Evolutionary conservation across 202 grass and related monocot species (phyloP), one percentile per base, ranked within the genome.

Genomic region (Thinopyrum obtusiflorum): DNA sequence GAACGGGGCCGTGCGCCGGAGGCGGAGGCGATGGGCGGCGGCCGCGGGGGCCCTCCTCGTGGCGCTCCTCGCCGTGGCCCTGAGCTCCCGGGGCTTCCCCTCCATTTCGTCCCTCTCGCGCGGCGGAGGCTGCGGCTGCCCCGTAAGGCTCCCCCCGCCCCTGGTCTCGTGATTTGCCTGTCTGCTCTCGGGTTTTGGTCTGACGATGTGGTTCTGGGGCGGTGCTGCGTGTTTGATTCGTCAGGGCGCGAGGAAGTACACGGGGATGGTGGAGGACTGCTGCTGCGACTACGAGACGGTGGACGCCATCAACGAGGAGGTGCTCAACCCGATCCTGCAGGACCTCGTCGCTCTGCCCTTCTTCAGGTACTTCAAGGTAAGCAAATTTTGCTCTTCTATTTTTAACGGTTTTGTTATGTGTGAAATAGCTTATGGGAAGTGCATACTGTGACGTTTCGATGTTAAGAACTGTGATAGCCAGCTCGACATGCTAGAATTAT

Each of bases 351-450:
- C 60, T 35, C 85, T 90, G 77, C 92, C 97, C 17, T 99, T 99
- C 86, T 99, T 99, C 77, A 91, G 97, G 82, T 97, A 99, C 73
- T 99, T 99, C 69, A 99, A 99, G 97, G 97, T 99, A 73, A 88
- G 79, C 21, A 55, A 14, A 2, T 14, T 21, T 2, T 72, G 0
- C 0, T 11, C 4, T 20, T 59, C 79, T 1, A 11, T 5, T 15
- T 72, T 40, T 36, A 26, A 51, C 47, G n/a, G 17, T 59, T 46
- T 39, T 63, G 0, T 28, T 18, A 14, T 37, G 31, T 20, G 14
- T 31, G 10, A 23, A 18, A n/a, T 28, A 6, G 44, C 20, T 55
- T 68, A 20, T 11, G 2, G 32, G 25, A 78, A 78, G 23, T 88
- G 80, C 76, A 32, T 81, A 21, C 46, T 9, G 1, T 61, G 28